Evolutionary conservation across 192 early-diverging fungal genomes (phyloP).

Genomic region (Paraglomus brasilianum): DNA sequence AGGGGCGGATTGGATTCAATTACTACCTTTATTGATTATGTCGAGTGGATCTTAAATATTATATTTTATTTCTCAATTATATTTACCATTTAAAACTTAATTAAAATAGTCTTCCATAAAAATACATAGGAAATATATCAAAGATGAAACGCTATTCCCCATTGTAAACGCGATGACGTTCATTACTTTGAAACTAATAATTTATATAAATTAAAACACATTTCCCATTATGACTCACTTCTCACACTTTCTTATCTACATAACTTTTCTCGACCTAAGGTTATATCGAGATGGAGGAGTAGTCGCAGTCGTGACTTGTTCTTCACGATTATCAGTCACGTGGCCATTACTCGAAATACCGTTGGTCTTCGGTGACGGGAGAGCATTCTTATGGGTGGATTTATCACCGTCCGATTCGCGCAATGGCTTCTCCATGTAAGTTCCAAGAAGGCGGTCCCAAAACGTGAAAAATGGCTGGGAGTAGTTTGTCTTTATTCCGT

Average conservation of each 20-base stretch:
- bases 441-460: slow-evolving; percentile 76
- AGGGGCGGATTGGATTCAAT: too few species aligned
- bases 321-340: background rate
- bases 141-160: too few species aligned
- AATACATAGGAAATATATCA: too few species aligned
- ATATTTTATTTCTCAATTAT: too few species aligned
- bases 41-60: too few species aligned
- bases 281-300: slow-evolving; percentile 11
- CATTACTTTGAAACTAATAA: too few species aligned
- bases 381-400: background rate
- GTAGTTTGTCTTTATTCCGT: slow-evolving; percentile 60
- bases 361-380: background rate
- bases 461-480: slow-evolving; percentile 77
- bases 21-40: too few species aligned
- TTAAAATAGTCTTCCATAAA: too few species aligned
- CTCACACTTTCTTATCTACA: background rate
- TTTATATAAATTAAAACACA: too few species aligned
- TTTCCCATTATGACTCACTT: too few species aligned
- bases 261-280: slow-evolving; percentile 12
- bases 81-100: too few species aligned
- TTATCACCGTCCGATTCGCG: slow-evolving; percentile 36
- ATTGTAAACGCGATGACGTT: too few species aligned
- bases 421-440: slow-evolving; percentile 42
- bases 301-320: background rate
- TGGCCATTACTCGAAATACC: background rate